Percentiles rank a stretch among this genome's conserved stretches.
phyloP scores from a whole-genome alignment of 2,329 filamentous ascomycete species.

The Oidium heveae region DNA sequence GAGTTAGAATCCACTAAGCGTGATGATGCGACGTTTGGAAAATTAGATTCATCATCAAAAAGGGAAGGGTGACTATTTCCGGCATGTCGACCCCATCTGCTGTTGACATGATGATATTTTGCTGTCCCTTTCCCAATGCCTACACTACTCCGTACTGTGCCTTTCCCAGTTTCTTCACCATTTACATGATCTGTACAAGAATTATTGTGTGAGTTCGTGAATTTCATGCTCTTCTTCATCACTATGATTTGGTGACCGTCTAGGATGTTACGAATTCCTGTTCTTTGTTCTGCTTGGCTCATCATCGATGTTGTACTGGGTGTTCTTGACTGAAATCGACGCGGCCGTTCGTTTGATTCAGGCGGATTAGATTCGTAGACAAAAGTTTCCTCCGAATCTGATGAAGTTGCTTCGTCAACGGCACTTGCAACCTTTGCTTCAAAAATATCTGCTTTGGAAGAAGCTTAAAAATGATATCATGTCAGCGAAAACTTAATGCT shows the following conservation, averaged over 20 bases:
- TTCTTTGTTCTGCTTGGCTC: conserved; percentile 36
- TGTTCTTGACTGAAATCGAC: conserved; percentile 74
- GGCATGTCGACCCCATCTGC: conserved; percentile 48
- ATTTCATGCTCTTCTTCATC: conserved; percentile 89
- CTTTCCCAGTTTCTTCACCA: conserved; percentile 42
- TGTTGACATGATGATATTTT: conserved; percentile 61
- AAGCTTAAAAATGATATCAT: conserved; percentile 25
- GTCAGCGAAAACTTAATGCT: conserved; percentile 13
- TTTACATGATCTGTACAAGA: conserved; percentile 24
- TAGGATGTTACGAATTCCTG: conserved; percentile 29
- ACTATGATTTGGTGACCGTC: conserved; percentile 37
- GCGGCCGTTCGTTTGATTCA: conserved; percentile 33
- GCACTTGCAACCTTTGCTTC: conserved; percentile 91
- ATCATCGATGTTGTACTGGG: conserved; percentile 74
- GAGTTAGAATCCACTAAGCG: conserved; percentile 33
- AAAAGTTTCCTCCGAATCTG: conserved; percentile 94
- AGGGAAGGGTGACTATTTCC: conserved; percentile 43
- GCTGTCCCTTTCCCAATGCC: conserved; percentile 39
- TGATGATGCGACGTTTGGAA: conserved; percentile 36
- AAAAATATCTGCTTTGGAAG: conserved; percentile 93
- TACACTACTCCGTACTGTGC: conserved; percentile 31
- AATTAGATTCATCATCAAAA: conserved; percentile 56
- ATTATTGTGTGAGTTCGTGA: conserved; percentile 49
- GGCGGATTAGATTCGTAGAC: conserved; percentile 97
- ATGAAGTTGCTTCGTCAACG: conserved; percentile 86